phyloP scores from a whole-genome alignment of 1,139 yeast species.

The Kodamaea alishanica region DNA sequence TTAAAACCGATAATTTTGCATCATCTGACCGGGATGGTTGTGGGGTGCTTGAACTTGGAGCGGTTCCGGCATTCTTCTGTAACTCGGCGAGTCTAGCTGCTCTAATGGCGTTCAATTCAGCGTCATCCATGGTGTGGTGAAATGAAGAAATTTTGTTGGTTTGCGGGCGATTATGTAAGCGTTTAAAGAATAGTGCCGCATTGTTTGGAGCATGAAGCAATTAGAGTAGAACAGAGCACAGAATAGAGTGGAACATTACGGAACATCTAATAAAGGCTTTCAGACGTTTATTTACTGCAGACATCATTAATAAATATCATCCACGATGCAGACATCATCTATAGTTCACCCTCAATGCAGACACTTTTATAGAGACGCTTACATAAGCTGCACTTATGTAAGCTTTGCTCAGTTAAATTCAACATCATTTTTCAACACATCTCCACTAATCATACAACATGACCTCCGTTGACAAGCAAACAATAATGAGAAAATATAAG shows the following conservation, averaged over 20 bases:
- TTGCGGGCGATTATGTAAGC: no score
- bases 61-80: constrained; percentile 43
- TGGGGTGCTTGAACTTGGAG: constrained; percentile 24
- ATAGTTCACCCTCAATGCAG: no score
- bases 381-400: neutral
- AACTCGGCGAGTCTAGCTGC: constrained; percentile 84
- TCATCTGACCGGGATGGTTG: constrained; percentile 25
- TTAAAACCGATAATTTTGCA: constrained; percentile 42
- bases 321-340: no score
- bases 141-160: no score
- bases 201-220: no score
- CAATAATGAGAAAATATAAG: constrained; percentile 67
- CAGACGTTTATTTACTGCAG: no score
- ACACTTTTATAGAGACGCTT: no score
- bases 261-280: no score
- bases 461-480: neutral
- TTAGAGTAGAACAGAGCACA: no score
- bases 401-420: neutral
- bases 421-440: neutral
- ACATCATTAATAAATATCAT: no score
- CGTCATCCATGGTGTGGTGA: constrained; percentile 54
- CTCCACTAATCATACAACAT: neutral
- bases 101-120: constrained; percentile 83
- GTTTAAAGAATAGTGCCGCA: no score
- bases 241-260: no score